A percentile compares a stretch with the other conserved stretches of the same genome.
Conservation (phyloP, 192 early-diverging fungal species). For the Backusella luteola region DNA sequence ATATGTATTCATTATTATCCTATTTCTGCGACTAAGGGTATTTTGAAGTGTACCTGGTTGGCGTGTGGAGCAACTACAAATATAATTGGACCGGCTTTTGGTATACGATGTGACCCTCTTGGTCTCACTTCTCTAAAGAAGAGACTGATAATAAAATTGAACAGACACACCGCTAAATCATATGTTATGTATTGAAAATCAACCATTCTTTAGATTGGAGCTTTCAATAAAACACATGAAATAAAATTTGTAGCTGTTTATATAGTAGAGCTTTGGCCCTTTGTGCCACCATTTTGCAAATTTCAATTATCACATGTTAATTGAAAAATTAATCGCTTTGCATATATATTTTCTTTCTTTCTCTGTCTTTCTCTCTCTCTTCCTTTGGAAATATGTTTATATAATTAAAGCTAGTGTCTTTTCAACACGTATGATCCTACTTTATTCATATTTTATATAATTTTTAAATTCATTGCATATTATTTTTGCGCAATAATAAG, state of each 20-base stretch:
- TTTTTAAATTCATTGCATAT: background rate
- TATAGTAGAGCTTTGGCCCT: background rate
- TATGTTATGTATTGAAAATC: conserved; percentile 38
- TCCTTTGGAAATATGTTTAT: background rate
- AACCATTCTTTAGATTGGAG: background rate
- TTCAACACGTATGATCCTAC: background rate
- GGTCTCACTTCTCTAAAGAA: conserved; percentile 91
- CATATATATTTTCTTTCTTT: background rate
- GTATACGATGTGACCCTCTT: conserved; percentile 81
- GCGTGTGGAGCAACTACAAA: conserved; percentile 88
- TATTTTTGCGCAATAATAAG: background rate
- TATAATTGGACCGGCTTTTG: conserved; percentile 87
- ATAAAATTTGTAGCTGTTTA: background rate
- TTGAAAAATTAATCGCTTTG: background rate
- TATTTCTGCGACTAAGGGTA: background rate
- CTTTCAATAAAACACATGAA: background rate
- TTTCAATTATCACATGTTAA: background rate
- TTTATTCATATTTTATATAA: background rate
- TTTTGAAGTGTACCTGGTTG: conserved; percentile 56
- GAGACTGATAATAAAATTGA: conserved; percentile 65
- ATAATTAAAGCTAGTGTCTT: background rate
- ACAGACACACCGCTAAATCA: conserved; percentile 68
- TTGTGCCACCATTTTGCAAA: background rate
- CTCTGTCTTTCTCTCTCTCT: background rate
- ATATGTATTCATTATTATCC: conserved; percentile 4